Evolutionary conservation across 2,329 filamentous ascomycete genomes (phyloP), one percentile per base, ranked within the genome.

Genomic region (Epichloe coenophiala): DNA sequence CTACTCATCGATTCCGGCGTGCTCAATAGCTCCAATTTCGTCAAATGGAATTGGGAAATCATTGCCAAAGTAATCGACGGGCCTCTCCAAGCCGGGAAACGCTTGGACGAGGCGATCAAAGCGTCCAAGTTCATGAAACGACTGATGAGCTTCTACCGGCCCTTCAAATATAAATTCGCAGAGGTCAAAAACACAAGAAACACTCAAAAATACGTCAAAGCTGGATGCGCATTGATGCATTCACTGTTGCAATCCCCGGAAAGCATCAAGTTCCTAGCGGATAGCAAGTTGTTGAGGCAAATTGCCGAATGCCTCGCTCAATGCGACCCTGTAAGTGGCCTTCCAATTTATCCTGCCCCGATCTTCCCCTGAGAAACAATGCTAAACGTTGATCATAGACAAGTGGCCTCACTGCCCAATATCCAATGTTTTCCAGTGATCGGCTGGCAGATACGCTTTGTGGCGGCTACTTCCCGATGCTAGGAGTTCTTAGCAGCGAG

Each of bases 21-120:
- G 2, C 72, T 97, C 44, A 87, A 84, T 55, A 93, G 87, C 53
- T 88, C 88, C 54, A 96, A 95, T 58, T 95, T 86, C 61, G 75
- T 81, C 39, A 98, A 98, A 65, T 98, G 93, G 93, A 91, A 95
- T 63, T 98, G 94, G 93, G 88, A 95, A 54, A 73, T 95, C 38
- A 89, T 98, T 41, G 77, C 90, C 52, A 86, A 84, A 59, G 82
- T 97, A 48, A 90, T 98, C 37, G 91, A 97, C 63, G 94, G 93
- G 0, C 93, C 94, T 1, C 69, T 98, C 21, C 84, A 89, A 23
- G 95, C 89, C 57, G 84, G 90, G 1, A 96, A 95, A 66, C 79
- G 93, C 11, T 75, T 98, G 4, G 91, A 96, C 58, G 93, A 98
- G 66, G 91, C 91, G 0, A 86, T 95, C 63, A 91, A 89, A 63